Conservation (phyloP, 108 stramenopile species). For the Nitzschia sp. region DNA sequence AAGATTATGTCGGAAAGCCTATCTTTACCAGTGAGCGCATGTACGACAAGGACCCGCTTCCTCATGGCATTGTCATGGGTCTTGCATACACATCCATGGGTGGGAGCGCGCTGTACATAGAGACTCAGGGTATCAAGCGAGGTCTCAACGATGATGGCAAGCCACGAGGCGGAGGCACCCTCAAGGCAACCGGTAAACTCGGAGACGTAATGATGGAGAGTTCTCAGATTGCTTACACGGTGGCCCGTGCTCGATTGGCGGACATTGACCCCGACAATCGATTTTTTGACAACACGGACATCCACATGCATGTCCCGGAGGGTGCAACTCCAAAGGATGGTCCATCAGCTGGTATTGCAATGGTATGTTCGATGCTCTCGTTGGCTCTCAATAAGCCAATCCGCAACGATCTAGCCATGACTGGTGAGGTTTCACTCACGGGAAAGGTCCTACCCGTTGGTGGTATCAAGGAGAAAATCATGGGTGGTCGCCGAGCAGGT, state of each 20-base stretch:
- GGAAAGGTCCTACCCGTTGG: conserved; percentile 97
- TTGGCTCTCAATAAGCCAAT: conserved; percentile 87
- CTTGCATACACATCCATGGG: conserved; percentile 98
- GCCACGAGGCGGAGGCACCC: conserved; percentile 68
- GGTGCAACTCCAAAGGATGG: conserved; percentile 99
- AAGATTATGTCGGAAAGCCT: conserved; percentile 94
- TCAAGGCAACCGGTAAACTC: conserved; percentile 93
- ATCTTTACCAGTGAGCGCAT: conserved; percentile 90
- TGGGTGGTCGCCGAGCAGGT: conserved; percentile 95
- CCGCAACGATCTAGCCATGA: conserved; percentile 96
- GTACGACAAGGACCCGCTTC: conserved; percentile 89
- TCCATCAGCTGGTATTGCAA: conserved; percentile 95
- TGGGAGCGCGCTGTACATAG: conserved; percentile 95
- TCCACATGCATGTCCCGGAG: conserved; percentile 99
- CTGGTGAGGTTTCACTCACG: conserved; percentile 92
- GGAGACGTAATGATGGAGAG: conserved; percentile 97
- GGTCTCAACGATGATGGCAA: conserved; percentile 73
- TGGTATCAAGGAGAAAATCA: conserved; percentile 98
- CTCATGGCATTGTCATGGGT: conserved; percentile 97
- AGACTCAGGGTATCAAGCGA: conserved; percentile 89
- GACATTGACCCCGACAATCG: conserved; percentile 63
- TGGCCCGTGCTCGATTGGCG: conserved; percentile 83
- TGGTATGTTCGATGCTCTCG: conserved; percentile 96
- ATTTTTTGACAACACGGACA: conserved; percentile 81
- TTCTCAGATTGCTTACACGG: conserved; percentile 92